Percentiles rank a stretch among this genome's conserved stretches.
phyloP scores from a whole-genome alignment of 192 early-diverging fungal genomes.

The Backusella luteola region DNA sequence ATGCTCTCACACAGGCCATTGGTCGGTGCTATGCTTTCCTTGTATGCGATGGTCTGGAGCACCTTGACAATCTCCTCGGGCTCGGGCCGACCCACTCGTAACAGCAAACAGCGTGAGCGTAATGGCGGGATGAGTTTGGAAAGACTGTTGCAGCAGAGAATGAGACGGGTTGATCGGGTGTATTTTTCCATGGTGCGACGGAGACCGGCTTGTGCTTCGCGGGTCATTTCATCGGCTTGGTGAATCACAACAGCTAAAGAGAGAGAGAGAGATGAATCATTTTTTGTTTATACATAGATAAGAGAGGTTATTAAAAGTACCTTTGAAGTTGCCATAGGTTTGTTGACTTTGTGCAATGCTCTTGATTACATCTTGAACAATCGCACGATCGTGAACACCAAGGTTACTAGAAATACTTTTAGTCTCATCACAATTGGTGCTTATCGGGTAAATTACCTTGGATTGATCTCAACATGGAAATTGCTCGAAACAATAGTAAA shows the following conservation, averaged over 20 bases:
- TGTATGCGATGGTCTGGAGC: constrained; percentile 74
- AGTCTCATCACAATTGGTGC: background rate
- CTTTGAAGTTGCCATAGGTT: constrained; percentile 87
- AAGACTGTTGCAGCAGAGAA: constrained; percentile 88
- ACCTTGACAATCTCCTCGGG: constrained; percentile 70
- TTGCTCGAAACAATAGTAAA: constrained; percentile 89
- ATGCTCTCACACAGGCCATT: constrained; percentile 59
- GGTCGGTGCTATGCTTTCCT: constrained; percentile 73
- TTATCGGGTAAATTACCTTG: constrained; percentile 55
- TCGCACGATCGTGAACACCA: constrained; percentile 89
- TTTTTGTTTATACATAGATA: background rate
- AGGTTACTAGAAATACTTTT: constrained; percentile 67
- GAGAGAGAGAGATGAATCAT: background rate
- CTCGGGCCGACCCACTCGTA: constrained; percentile 83
- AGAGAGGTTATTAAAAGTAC: constrained; percentile 30
- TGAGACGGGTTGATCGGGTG: constrained; percentile 87
- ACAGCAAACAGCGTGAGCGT: constrained; percentile 85
- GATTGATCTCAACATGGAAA: constrained; percentile 96
- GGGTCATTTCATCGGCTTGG: constrained; percentile 86
- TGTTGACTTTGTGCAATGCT: constrained; percentile 96
- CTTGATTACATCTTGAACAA: constrained; percentile 96
- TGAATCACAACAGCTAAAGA: constrained; percentile 84
- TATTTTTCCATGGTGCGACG: constrained; percentile 99
- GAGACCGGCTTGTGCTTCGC: constrained; percentile 93
- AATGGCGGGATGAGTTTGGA: constrained; percentile 93